phyloP scores from a whole-genome alignment of 164 flowering plant species.

The Vitis riparia region DNA sequence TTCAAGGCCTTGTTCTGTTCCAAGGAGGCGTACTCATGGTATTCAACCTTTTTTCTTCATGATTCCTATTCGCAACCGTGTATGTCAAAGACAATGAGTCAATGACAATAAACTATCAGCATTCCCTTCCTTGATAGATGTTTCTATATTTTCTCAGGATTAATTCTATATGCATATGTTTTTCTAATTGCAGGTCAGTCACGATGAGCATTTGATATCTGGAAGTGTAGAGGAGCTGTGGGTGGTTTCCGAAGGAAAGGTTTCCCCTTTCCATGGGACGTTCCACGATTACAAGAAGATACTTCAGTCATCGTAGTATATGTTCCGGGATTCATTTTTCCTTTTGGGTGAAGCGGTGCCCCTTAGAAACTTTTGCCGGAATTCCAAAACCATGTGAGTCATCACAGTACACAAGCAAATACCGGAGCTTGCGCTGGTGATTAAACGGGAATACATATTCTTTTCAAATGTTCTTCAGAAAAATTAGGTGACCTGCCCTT shows the following conservation, averaged over 20 bases:
- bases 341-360: too few species aligned
- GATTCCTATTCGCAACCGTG: not conserved
- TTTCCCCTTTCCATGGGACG: constrained; percentile 71
- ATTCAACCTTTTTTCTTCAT: constrained; percentile 6
- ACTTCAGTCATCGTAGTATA: constrained; percentile 41
- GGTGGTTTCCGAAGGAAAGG: constrained; percentile 84
- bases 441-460: not conserved
- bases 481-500: not conserved
- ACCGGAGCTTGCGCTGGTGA: not conserved
- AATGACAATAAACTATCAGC: not conserved
- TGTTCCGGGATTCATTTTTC: too few species aligned
- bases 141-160: not conserved
- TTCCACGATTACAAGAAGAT: constrained; percentile 93
- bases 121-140: not conserved
- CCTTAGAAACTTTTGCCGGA: constrained; percentile 2
- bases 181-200: constrained; percentile 74
- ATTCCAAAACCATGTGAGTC: not conserved
- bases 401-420: not conserved
- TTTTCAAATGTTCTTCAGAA: not conserved
- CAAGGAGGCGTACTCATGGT: constrained; percentile 99
- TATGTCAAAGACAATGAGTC: not conserved
- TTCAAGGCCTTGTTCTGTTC: constrained; percentile 96
- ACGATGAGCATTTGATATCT: constrained; percentile 95
- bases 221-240: constrained; percentile 96
- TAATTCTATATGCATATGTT: not conserved